These are phyloP conservation scores for Entomortierella lignicola DNA, from an alignment of 192 early-diverging fungal species.

Conservation along the genomic window DNA sequence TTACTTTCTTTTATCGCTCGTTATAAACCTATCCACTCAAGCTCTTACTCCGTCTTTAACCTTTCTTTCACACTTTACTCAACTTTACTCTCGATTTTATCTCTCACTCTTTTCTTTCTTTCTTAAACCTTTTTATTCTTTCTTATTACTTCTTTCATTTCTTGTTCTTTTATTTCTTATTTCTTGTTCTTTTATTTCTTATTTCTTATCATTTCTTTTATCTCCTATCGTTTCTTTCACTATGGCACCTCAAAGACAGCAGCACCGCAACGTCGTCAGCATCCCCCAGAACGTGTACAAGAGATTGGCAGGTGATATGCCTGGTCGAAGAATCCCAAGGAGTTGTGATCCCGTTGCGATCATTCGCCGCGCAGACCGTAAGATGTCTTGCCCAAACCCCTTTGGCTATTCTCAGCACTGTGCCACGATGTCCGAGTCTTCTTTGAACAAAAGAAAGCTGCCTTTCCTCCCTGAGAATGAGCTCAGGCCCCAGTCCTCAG, in stretches of 20 bases:
- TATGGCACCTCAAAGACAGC: constrained; percentile 26
- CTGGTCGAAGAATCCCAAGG: constrained; percentile 10
- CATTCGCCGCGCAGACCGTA: too few relatives aligned
- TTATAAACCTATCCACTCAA: too few relatives aligned
- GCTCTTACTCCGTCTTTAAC: background rate
- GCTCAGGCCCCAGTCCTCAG: too few relatives aligned
- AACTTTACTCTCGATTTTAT: too few relatives aligned
- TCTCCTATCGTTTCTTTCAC: background rate
- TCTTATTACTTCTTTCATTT: background rate
- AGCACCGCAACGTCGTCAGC: constrained; percentile 29
- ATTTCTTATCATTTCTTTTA: background rate
- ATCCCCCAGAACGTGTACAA: constrained; percentile 38
- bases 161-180: too few relatives aligned
- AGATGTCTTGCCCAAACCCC: too few relatives aligned
- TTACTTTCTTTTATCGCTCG: background rate
- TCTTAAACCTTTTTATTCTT: background rate
- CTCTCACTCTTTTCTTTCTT: background rate
- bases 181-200: too few relatives aligned
- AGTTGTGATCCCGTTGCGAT: constrained; percentile 7
- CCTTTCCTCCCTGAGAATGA: too few relatives aligned
- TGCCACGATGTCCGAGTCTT: too few relatives aligned
- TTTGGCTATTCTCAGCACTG: too few relatives aligned
- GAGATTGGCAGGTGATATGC: constrained; percentile 27
- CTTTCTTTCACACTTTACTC: too few relatives aligned
- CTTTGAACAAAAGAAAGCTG: too few relatives aligned